These are phyloP conservation scores for Salix caprea DNA, from an alignment of 345 rosid species.

Conservation along the genomic window DNA sequence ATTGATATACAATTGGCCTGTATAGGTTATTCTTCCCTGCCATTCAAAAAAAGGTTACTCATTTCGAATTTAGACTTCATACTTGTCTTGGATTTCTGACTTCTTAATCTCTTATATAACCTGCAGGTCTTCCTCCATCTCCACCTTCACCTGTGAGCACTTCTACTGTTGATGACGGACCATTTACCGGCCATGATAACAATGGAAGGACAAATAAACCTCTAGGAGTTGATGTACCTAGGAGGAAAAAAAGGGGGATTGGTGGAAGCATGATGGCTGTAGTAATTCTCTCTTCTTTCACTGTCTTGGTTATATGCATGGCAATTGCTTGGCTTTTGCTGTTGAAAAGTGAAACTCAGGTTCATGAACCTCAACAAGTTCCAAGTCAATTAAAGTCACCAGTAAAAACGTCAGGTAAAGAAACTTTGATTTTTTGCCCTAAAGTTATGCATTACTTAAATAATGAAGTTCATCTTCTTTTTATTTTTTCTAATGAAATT, in stretches of 20 bases:
- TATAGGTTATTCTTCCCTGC: neutral
- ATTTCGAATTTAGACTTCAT: neutral
- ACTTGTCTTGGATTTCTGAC: neutral
- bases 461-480: neutral
- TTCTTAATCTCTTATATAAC: conserved; percentile 2
- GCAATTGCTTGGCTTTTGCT: conserved; percentile 39
- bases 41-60: neutral
- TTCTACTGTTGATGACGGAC: conserved; percentile 31
- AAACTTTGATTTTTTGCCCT: neutral
- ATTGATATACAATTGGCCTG: neutral
- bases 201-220: conserved; percentile 44
- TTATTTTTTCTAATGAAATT: neutral
- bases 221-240: conserved; percentile 51
- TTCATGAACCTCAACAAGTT: conserved; percentile 20
- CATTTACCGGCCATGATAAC: conserved; percentile 30
- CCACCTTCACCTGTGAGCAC: conserved; percentile 48
- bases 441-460: neutral
- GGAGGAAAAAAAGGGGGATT: conserved; percentile 30
- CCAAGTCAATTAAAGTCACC: conserved; percentile 16
- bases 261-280: conserved; percentile 40
- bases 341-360: conserved; percentile 23
- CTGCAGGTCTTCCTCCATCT: conserved; percentile 59
- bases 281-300: conserved; percentile 47
- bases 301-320: conserved; percentile 32
- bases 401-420: conserved; percentile 42